Evolutionary conservation across 228 moss, liverwort and hornwort genomes (phyloP), one percentile per base, ranked within the genome.

Genomic region (Sphagnum magellanicum): DNA sequence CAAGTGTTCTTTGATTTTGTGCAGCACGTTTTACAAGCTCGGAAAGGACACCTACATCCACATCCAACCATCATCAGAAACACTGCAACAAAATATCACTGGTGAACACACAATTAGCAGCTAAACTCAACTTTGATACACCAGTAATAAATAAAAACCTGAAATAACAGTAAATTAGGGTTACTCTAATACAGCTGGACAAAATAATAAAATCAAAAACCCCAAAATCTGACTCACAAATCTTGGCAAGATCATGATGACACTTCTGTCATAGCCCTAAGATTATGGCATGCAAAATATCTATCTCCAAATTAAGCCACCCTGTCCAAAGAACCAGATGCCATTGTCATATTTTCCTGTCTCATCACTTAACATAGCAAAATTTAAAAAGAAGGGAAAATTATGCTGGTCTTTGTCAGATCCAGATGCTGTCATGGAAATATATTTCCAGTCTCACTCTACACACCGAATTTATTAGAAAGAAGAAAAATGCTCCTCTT

Each of bases 21-120:
- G 83, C 95, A 96, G 74, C 95, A 96, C 48, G 89, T 92, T 84
- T 96, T 96, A 77, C 95, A 96, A 49, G 95, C 79, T 73, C 87
- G 86, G 71, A 90, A 96, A 51, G 90, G 87, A 70, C 95, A 96
- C 78, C 95, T 95, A 83, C 79, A 76, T 32, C 49, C 50, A 69
- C 70, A 32, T 32, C 32, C 32, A 32, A 59, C 11, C 11, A 59
- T 59, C 11, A 11, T 11, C 3, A 15, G 2, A 59, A 15, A 59
- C 12, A 15, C 59, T 11, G 11, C 15, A 2, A 59, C 11, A 15
- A 59, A 59, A 59, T 59, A 15, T 15, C 11, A 59, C 59, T 59
- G 59, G 11, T 59, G 11, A 15, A 11, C 0, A 1, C 15, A 15
- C 12, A 11, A 11, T 3, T 11, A 15, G 59, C 15, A 11, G 59